Percentiles rank a stretch among this genome's conserved stretches.
Conservation (phyloP, 495 filamentous ascomycete species). For the Hypoxylon fuscum region DNA sequence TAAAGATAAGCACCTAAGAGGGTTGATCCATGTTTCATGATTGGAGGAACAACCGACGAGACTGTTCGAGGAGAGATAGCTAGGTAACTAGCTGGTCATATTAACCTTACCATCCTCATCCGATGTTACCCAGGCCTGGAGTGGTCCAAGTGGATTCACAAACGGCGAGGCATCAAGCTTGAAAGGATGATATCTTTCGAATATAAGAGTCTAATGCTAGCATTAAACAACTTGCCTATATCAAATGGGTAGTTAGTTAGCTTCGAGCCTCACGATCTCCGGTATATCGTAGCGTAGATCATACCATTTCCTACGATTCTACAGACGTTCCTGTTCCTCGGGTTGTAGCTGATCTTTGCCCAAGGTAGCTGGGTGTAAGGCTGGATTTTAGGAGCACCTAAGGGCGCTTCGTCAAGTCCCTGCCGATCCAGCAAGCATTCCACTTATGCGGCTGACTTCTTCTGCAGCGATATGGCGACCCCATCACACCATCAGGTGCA, state of each 20-base stretch:
- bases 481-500: constrained; percentile 27
- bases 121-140: constrained; percentile 19
- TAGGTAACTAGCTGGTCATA: too few relatives aligned
- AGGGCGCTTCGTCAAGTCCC: constrained; percentile 7
- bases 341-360: constrained; percentile 18
- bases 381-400: constrained; percentile 8
- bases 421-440: constrained; percentile 26
- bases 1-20: constrained; percentile 16
- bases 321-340: neutral
- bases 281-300: constrained; percentile 1
- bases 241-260: too few relatives aligned
- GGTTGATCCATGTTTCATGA: neutral
- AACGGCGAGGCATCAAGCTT: constrained; percentile 15
- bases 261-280: too few relatives aligned
- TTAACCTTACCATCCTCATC: constrained; percentile 14
- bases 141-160: constrained; percentile 9
- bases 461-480: constrained; percentile 7
- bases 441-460: constrained; percentile 33
- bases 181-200: neutral
- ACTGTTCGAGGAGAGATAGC: constrained; percentile 17
- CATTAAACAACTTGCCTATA: neutral
- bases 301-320: neutral
- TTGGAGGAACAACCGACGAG: constrained; percentile 18
- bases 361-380: constrained; percentile 11
- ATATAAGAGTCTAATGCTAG: neutral